A percentile compares a stretch with the other conserved stretches of the same genome.
phyloP scores from a whole-genome alignment of 1,139 yeast genomes.

The Pichia sp. region DNA sequence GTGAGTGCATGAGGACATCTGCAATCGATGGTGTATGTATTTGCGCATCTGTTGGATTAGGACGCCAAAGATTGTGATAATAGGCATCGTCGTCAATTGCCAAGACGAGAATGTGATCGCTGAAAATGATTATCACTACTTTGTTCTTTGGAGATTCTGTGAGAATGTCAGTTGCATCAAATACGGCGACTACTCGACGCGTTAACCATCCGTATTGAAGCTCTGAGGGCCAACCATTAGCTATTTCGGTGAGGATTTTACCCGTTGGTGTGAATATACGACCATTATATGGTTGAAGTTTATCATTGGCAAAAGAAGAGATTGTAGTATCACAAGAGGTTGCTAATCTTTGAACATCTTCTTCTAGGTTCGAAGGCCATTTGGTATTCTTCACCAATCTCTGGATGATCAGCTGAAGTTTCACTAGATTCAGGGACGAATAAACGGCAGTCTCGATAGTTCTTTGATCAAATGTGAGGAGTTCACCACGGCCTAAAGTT shows the following conservation, averaged over 20 bases:
- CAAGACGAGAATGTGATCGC: conserved; percentile 67
- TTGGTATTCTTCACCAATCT: conserved; percentile 41
- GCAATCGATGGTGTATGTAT: conserved; percentile 56
- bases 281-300: conserved; percentile 41
- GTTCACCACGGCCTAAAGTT: conserved; percentile 19
- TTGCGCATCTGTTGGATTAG: conserved; percentile 22
- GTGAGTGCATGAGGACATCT: conserved; percentile 82
- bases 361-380: conserved; percentile 31
- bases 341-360: conserved; percentile 36
- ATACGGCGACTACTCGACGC: conserved; percentile 77
- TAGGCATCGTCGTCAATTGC: conserved; percentile 39
- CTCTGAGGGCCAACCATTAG: conserved; percentile 81
- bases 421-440: conserved; percentile 65
- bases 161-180: conserved; percentile 46
- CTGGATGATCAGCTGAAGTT: conserved; percentile 57
- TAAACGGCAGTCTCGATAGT: conserved; percentile 64
- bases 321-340: conserved; percentile 56
- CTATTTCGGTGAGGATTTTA: conserved; percentile 73
- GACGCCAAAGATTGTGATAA: conserved; percentile 30
- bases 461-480: conserved; percentile 40
- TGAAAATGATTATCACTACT: conserved; percentile 67
- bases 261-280: conserved; percentile 91
- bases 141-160: conserved; percentile 30
- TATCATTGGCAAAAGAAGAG: conserved; percentile 70
- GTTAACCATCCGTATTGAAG: conserved; percentile 85